Evolutionary conservation across 148 eudicot genomes (phyloP).

Genomic region (Drosera capensis): DNA sequence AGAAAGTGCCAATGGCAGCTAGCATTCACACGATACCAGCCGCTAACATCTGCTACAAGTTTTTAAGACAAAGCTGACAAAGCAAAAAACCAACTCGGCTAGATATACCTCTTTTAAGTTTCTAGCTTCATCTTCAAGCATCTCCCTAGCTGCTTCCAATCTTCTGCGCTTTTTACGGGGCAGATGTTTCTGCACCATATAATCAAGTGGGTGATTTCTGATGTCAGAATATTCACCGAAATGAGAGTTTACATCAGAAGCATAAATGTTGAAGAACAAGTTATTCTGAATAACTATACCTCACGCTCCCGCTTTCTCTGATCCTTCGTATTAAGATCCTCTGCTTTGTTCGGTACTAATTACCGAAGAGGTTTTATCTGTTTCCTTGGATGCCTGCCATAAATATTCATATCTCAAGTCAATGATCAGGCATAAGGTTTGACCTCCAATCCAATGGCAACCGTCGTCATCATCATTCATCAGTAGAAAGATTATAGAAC

Average conservation of each 20-base stretch:
- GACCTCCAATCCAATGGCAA: no score
- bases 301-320: constrained; percentile 88
- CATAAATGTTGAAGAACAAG: neutral
- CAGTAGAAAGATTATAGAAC: neutral
- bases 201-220: neutral
- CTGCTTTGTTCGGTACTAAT: constrained; percentile 84
- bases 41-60: no score
- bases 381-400: constrained; percentile 34
- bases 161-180: constrained; percentile 94
- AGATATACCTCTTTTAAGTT: constrained; percentile 21
- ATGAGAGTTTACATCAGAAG: neutral
- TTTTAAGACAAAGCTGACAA: neutral
- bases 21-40: no score
- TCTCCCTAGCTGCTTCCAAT: constrained; percentile 89
- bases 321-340: constrained; percentile 79
- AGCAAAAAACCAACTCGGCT: neutral
- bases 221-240: neutral
- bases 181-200: constrained; percentile 50
- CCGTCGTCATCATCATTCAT: neutral
- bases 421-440: no score
- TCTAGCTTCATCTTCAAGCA: constrained; percentile 64
- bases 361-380: constrained; percentile 28
- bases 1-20: no score
- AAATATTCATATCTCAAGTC: no score
- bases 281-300: no score